Evolutionary conservation across 2,329 filamentous ascomycete genomes (phyloP).

Genomic region (Fusarium tupiense): DNA sequence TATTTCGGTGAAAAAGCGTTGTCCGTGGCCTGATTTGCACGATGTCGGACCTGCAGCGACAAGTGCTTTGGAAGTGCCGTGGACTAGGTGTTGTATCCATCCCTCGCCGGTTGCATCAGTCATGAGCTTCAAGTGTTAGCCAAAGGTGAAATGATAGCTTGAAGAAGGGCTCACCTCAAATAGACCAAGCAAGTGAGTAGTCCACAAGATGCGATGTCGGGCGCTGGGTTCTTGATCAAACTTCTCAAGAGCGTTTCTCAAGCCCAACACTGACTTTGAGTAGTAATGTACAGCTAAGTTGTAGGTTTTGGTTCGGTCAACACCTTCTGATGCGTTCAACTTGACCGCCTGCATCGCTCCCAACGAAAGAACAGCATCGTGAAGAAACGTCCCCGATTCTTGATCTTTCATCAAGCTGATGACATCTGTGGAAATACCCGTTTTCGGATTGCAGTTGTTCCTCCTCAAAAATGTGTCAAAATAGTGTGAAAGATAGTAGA

Average conservation of each 20-base stretch:
- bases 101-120: slow-evolving; percentile 45
- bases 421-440: slow-evolving; percentile 25
- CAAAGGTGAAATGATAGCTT: background rate
- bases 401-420: slow-evolving; percentile 33
- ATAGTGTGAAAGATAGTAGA: slow-evolving; percentile 39
- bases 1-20: slow-evolving; percentile 45
- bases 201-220: slow-evolving; percentile 44
- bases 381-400: slow-evolving; percentile 24
- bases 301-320: background rate
- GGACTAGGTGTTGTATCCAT: slow-evolving; percentile 49
- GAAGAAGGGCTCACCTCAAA: slow-evolving; percentile 44
- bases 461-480: slow-evolving; percentile 44
- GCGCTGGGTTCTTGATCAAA: background rate
- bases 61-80: slow-evolving; percentile 47
- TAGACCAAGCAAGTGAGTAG: slow-evolving; percentile 47
- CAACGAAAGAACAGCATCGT: slow-evolving; percentile 44
- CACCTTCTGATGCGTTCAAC: slow-evolving; percentile 4
- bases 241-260: slow-evolving; percentile 31
- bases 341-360: slow-evolving; percentile 47
- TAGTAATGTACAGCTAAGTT: slow-evolving; percentile 40
- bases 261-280: slow-evolving; percentile 37
- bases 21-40: slow-evolving; percentile 36
- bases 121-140: slow-evolving; percentile 41
- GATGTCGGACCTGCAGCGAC: slow-evolving; percentile 43
- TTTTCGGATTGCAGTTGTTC: slow-evolving; percentile 43